Evolutionary conservation across 805 yeast genomes (phyloP).

Genomic region (Blastobotrys terrestris): DNA sequence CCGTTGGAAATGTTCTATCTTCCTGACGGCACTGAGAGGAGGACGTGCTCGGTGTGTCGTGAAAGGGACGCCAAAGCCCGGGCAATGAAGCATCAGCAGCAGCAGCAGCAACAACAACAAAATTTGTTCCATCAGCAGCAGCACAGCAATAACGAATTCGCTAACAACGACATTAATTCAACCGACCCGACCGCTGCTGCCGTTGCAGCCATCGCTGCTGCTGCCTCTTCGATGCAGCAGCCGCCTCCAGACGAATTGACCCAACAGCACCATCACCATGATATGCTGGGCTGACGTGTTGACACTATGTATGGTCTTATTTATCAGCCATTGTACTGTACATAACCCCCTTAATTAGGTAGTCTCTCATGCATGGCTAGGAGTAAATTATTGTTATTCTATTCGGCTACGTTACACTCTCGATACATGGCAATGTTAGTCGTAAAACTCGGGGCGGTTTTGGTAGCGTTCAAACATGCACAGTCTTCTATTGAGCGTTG

Average conservation of each 20-base stretch:
- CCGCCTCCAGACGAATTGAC: background rate
- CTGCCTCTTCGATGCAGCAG: background rate
- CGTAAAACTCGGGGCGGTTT: too few species aligned
- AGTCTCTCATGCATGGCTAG: background rate
- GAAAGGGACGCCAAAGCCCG: background rate
- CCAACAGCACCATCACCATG: background rate
- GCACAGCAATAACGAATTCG: background rate
- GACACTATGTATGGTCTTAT: background rate
- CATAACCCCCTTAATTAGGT: background rate
- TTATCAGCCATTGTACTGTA: background rate
- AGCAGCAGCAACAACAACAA: background rate
- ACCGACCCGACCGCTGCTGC: background rate
- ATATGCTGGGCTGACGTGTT: background rate
- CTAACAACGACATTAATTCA: background rate
- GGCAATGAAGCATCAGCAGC: background rate
- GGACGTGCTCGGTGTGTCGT: background rate
- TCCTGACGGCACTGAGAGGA: background rate
- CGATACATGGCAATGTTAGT: too few species aligned
- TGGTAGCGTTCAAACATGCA: too few species aligned
- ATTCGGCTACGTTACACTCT: too few species aligned
- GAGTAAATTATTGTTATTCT: background rate
- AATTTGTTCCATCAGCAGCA: background rate
- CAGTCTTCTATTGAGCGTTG: too few species aligned
- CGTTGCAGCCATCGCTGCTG: background rate
- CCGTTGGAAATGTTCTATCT: background rate